Evolutionary conservation across 768 basidiomycete genomes (phyloP).

Genomic region (Hypsizygus marmoreus): DNA sequence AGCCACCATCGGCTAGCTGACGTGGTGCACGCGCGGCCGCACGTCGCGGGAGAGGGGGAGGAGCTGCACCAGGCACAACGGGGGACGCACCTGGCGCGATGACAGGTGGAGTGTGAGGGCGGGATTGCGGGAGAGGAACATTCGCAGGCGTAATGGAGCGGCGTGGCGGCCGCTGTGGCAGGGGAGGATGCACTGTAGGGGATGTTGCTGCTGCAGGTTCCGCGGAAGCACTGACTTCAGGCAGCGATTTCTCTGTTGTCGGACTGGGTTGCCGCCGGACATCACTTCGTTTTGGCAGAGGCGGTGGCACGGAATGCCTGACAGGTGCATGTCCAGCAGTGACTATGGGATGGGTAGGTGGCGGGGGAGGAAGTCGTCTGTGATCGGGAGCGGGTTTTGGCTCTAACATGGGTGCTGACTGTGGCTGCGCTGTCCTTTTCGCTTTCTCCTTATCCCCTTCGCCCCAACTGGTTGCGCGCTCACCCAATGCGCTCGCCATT

Average conservation of each 20-base stretch:
- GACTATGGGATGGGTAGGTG: constrained; percentile 24
- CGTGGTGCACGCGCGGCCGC: constrained; percentile 57
- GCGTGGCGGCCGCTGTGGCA: constrained; percentile 19
- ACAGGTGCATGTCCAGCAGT: constrained; percentile 27
- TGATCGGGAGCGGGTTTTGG: constrained; percentile 20
- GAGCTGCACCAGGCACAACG: neutral
- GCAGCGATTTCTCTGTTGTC: constrained; percentile 14
- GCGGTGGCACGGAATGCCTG: constrained; percentile 38
- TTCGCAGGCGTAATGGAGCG: constrained; percentile 33
- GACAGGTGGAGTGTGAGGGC: constrained; percentile 39
- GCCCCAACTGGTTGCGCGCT: constrained; percentile 60
- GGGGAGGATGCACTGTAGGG: constrained; percentile 7
- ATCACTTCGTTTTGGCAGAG: constrained; percentile 52
- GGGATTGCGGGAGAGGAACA: constrained; percentile 45
- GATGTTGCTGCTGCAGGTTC: neutral
- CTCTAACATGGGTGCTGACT: constrained; percentile 12
- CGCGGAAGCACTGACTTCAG: constrained; percentile 2
- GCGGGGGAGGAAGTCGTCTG: constrained; percentile 33
- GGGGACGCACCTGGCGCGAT: too few species aligned
- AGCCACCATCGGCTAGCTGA: constrained; percentile 21
- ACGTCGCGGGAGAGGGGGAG: constrained; percentile 58
- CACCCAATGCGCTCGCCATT: constrained; percentile 62
- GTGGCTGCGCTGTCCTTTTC: constrained; percentile 20
- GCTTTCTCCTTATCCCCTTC: constrained; percentile 41
- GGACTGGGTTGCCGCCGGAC: constrained; percentile 28